Percentiles rank a stretch among this genome's conserved stretches.
phyloP scores from a whole-genome alignment of 225 moss, liverwort and hornwort species.

The Pseudisothecium myosuroides region DNA sequence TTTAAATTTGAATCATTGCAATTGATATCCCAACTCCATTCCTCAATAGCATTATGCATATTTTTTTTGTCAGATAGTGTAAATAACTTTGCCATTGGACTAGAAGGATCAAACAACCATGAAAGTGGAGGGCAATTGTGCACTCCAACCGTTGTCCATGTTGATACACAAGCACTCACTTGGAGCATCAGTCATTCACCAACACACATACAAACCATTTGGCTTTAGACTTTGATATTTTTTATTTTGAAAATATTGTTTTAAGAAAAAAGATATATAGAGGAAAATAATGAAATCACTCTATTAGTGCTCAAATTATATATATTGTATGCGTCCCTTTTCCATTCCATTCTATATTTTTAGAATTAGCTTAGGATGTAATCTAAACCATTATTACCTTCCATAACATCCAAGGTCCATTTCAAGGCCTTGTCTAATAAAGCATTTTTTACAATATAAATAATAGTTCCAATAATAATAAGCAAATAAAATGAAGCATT shows the following conservation, averaged over 20 bases:
- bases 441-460: neutral
- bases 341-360: neutral
- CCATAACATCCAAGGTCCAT: neutral
- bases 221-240: neutral
- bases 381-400: neutral
- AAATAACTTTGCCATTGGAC: neutral
- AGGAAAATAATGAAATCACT: neutral
- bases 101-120: neutral
- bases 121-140: neutral
- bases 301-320: neutral
- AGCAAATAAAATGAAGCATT: neutral
- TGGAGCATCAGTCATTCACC: neutral
- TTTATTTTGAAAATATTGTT: neutral
- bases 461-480: too few species aligned
- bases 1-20: too few species aligned
- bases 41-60: neutral
- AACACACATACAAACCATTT: neutral
- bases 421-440: neutral
- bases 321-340: too few species aligned
- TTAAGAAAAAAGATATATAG: too few species aligned
- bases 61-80: neutral
- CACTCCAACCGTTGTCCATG: too few species aligned
- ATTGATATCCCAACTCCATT: neutral
- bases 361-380: neutral
- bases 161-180: neutral